Conservation (phyloP, 2,329 filamentous ascomycete species). For the Ascochyta clinopodiicola region DNA sequence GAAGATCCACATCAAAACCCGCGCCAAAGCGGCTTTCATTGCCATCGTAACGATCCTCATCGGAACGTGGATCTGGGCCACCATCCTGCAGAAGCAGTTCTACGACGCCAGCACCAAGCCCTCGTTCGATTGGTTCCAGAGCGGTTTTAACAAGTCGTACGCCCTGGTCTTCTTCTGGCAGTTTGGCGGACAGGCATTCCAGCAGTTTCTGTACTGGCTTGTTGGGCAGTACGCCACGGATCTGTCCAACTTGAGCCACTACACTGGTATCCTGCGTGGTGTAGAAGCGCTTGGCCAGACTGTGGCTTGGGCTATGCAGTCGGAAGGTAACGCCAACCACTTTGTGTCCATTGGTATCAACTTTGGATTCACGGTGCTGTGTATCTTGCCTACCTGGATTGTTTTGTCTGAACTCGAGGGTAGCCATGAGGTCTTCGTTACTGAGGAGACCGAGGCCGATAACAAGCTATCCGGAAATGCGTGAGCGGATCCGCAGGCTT, state of each 20-base stretch:
- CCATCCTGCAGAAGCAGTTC: conserved; percentile 42
- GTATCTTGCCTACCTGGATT: conserved; percentile 44
- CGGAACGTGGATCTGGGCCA: conserved; percentile 47
- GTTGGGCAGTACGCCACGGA: conserved; percentile 47
- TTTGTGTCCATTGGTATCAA: conserved; percentile 47
- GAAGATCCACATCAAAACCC: conserved; percentile 42
- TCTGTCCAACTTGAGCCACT: conserved; percentile 40
- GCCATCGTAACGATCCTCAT: conserved; percentile 39
- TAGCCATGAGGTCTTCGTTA: conserved; percentile 38
- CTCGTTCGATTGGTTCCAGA: conserved; percentile 44
- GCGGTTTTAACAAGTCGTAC: conserved; percentile 43
- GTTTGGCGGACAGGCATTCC: conserved; percentile 46
- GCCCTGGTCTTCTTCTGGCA: conserved; percentile 47
- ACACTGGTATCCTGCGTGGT: conserved; percentile 46
- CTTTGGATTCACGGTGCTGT: conserved; percentile 42
- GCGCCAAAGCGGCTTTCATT: conserved; percentile 38
- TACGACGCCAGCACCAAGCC: conserved; percentile 37
- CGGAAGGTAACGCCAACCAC: conserved; percentile 44
- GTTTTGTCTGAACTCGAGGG: conserved; percentile 40
- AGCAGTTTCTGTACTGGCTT: conserved; percentile 48
- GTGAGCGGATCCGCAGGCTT: neutral
- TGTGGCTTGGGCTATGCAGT: conserved; percentile 48
- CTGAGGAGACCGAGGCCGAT: conserved; percentile 22
- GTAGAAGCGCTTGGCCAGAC: conserved; percentile 46
- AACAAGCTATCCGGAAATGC: conserved; percentile 13